Evolutionary conservation across 2,329 filamentous ascomycete species (phyloP), one percentile per base, ranked within the genome.

Genomic region (Fusarium miscanthi): DNA sequence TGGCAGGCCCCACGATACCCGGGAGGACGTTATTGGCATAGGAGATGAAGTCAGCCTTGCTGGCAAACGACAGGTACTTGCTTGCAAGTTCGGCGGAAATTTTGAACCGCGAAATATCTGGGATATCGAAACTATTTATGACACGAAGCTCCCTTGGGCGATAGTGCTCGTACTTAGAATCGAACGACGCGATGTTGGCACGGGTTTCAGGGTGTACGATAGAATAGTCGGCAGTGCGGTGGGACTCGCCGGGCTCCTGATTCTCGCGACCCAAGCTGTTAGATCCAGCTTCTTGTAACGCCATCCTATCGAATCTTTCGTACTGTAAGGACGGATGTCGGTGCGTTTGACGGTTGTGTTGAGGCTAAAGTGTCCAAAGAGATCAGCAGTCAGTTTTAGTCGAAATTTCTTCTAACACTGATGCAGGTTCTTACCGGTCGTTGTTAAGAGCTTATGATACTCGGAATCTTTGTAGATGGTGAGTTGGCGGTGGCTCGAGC

Each of bases 51-150:
- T 31, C 45, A 11, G 45, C 45, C 45, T 48, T 2, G 14, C 27
- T 48, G 45, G 25, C 25, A 30, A 46, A 46, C 2, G 43, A 46
- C n/a, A 46, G 6, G 27, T 48, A 48, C 1, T 48, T 48, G 19
- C 1, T 1, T 3, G 6, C 0, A 3, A 48, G 45, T 6, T 48
- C 2, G 23, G 16, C 27, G 13, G 45, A 30, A 2, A 31, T 16
- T 7, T 48, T 48, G 27, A 1, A 14, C 9, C 13, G 19, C 19
- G 45, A 4, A n/a, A 5, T 14, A 1, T 0, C 0, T n/a, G 8
- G 6, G 16, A 3, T 6, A 5, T n/a, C 27, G 0, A 48, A 48
- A 31, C 14, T n/a, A 13, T 31, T 11, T 4, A 31, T 48, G 3
- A 48, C 19, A n/a, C 27, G 45, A 31, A 48, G 23, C 7, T 13